Base-by-base conservation (phyloP, 352 stramenopile genomes). In the Phytophthora vignae region DNA sequence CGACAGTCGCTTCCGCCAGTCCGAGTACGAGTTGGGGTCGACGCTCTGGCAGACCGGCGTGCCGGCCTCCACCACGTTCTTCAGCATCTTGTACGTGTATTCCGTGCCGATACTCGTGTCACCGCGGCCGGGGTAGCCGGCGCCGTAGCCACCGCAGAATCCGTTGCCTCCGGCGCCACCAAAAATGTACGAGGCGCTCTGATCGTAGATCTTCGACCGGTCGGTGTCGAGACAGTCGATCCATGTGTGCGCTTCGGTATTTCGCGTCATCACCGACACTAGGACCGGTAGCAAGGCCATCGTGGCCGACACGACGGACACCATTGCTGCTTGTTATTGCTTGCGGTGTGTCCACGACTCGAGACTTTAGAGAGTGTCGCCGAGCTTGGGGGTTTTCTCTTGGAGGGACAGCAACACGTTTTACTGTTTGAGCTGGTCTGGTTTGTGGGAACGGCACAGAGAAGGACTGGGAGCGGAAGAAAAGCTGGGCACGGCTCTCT, bases 21-120 rank as follows among this genome's bases (percentile, higher is more conserved):
- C 83, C 57, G 71, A 69, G 74, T 90, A 90, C 54, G 83, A 81
- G 70, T 90, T 84, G 17, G 75, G 67, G 1, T 79, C 83, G 21
- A 85, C 83, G 10, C 27, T 69, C 50, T 90, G 57, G 56, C 84
- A 90, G 14, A 92, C 81, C 0, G 61, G 50, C 4, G 77, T 67
- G 42, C 84, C 82, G 9, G 69, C 73, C 12, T 90, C 78, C 29
- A 86, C 84, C 50, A 87, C 74, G 67, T 90, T 85, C 71, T 89
- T 84, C 44, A 92, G 73, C 75, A 92, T 89, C 59, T 92, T 92
- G 74, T 87, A 78, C 42, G 84, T 92, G 68, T 88, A 90, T 38
- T 65, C 58, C 2, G 74, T 79, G 4, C 84, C 84, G 38, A 90
- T 90, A 58, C 85, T 72, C 14, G 64, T 73, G 36, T 80, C 68